phyloP scores from a whole-genome alignment of 1,284 basidiomycete species.

The Heterobasidion irregulare region DNA sequence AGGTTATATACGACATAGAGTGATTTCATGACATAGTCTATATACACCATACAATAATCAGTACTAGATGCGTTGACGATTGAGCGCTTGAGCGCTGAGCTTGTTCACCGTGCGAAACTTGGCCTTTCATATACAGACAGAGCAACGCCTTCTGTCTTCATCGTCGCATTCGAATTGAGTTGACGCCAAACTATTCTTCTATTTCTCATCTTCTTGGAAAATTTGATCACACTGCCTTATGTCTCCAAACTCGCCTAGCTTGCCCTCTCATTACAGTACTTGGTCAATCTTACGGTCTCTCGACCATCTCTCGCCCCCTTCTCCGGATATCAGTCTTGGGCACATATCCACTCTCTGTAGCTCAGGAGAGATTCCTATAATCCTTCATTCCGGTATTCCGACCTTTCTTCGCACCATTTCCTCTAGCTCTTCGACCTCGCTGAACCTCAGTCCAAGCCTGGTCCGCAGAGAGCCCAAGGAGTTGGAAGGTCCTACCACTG shows the following conservation, averaged over 20 bases:
- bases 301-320: constrained; percentile 36
- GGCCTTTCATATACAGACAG: too few relatives aligned
- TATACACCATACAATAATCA: not conserved
- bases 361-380: constrained; percentile 47
- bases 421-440: constrained; percentile 13
- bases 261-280: not conserved
- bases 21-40: not conserved
- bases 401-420: constrained; percentile 3
- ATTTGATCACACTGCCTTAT: too few relatives aligned
- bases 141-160: too few relatives aligned
- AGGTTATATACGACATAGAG: not conserved
- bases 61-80: not conserved
- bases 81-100: not conserved
- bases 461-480: not conserved
- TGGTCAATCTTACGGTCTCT: constrained; percentile 27
- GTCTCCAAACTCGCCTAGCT: not conserved
- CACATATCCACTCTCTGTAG: constrained; percentile 30
- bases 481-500: not conserved
- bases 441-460: not conserved
- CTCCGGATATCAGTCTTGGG: constrained; percentile 36
- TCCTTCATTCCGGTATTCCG: constrained; percentile 27
- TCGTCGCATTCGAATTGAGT: too few relatives aligned
- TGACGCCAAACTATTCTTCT: too few relatives aligned
- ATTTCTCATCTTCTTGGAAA: too few relatives aligned
- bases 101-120: too few relatives aligned